These are phyloP conservation scores for Kuraishia molischiana DNA, from an alignment of 805 yeast species.

Conservation along the genomic window DNA sequence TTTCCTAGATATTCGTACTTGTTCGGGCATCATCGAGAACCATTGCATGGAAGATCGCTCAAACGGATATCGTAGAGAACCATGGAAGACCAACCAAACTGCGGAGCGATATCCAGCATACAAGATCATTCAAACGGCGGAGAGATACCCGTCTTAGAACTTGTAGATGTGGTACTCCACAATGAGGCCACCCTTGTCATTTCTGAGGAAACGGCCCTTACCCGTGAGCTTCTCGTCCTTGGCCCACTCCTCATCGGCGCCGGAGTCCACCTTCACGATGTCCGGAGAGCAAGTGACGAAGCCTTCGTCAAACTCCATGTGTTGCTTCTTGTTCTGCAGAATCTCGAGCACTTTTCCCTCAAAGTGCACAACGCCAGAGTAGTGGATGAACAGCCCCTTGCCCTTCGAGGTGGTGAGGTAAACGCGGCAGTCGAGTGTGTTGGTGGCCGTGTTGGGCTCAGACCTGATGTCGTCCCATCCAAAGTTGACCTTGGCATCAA, in stretches of 20 bases:
- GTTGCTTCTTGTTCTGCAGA: conserved; percentile 18
- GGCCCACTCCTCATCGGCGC: conserved; percentile 42
- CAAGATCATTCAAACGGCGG: too few relatives aligned
- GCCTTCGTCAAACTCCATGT: conserved; percentile 32
- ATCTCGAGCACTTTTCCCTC: conserved; percentile 26
- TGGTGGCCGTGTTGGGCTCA: conserved; percentile 15
- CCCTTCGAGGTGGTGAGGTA: conserved; percentile 35
- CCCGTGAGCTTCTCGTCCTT: conserved; percentile 39
- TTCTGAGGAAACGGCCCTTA: conserved; percentile 49
- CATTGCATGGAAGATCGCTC: too few relatives aligned
- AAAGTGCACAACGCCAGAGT: conserved; percentile 38
- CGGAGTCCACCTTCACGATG: conserved; percentile 28
- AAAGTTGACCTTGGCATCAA: conserved; percentile 22
- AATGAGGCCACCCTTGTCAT: conserved; percentile 28
- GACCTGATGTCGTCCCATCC: conserved; percentile 44
- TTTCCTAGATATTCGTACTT: too few relatives aligned
- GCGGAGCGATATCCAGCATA: too few relatives aligned
- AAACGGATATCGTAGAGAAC: too few relatives aligned
- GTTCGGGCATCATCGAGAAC: too few relatives aligned
- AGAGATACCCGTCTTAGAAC: too few relatives aligned
- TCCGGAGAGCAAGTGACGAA: conserved; percentile 39
- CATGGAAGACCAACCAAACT: too few relatives aligned
- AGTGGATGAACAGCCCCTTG: conserved; percentile 29
- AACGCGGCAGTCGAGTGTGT: conserved; percentile 38
- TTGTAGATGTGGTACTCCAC: conserved; percentile 49